Conservation (phyloP, 2,329 filamentous ascomycete species). For the Chaetomiaceae sp. region DNA sequence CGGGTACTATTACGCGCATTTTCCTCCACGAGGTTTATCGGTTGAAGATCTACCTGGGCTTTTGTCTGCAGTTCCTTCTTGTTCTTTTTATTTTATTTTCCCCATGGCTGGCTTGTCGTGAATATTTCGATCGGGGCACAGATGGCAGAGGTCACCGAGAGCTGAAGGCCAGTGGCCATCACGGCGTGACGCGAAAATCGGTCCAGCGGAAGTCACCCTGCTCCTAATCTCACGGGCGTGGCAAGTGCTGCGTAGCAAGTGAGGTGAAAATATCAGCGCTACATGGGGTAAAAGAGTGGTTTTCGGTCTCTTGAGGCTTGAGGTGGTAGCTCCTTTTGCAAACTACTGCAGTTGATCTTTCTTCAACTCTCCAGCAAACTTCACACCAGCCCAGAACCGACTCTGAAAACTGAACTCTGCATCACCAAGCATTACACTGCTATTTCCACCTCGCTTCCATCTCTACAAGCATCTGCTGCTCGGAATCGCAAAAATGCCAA, state of each 20-base stretch:
- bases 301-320: not conserved
- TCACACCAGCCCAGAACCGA: not conserved
- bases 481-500: conserved; percentile 25
- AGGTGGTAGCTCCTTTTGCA: no score
- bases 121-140: no score
- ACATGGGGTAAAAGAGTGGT: not conserved
- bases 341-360: not conserved
- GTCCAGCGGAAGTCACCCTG: not conserved
- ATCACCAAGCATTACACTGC: not conserved
- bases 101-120: no score
- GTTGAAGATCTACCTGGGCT: no score
- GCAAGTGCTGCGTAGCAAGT: not conserved
- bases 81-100: no score
- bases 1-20: not conserved
- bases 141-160: not conserved
- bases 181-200: conserved; percentile 20
- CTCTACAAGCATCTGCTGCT: not conserved
- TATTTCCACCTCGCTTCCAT: not conserved
- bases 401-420: not conserved
- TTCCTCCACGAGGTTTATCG: no score
- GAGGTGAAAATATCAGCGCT: not conserved
- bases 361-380: not conserved
- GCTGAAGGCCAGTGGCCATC: conserved; percentile 17
- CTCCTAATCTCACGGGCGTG: not conserved
- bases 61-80: no score